phyloP scores from a whole-genome alignment of 176 grass and related monocot genomes.

The Oryza glaberrima region DNA sequence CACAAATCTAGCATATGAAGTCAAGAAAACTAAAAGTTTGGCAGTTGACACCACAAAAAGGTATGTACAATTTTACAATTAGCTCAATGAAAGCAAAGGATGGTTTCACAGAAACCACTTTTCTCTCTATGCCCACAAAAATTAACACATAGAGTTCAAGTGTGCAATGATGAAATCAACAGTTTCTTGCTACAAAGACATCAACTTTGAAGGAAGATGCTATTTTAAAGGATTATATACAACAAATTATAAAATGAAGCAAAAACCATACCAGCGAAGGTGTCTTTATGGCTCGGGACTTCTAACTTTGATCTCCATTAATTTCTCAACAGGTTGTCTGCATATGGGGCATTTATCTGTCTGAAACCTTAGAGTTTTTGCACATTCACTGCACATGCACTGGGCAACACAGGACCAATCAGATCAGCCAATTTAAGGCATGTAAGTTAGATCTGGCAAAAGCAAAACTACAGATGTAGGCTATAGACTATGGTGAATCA shows the following conservation, averaged over 20 bases:
- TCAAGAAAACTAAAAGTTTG: neutral
- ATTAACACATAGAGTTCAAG: constrained; percentile 1
- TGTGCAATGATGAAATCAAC: neutral
- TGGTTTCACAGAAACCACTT: constrained; percentile 19
- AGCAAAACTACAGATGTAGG: constrained; percentile 9
- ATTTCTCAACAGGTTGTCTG: constrained; percentile 81
- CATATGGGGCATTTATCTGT: constrained; percentile 99
- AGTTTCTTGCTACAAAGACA: constrained; percentile 7
- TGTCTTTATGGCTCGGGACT: constrained; percentile 44
- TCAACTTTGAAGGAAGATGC: constrained; percentile 7
- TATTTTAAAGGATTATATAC: constrained; percentile 26
- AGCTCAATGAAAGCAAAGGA: neutral
- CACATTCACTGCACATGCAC: constrained; percentile 98
- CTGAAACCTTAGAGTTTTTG: constrained; percentile 80
- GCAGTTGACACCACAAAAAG: neutral
- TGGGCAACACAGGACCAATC: constrained; percentile 52
- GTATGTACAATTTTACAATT: neutral
- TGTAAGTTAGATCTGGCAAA: constrained; percentile 32
- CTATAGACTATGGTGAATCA: neutral
- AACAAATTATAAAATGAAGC: constrained; percentile 21
- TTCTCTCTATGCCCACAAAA: constrained; percentile 11
- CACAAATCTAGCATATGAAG: neutral
- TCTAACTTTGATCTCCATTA: constrained; percentile 86
- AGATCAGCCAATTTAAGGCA: constrained; percentile 41
- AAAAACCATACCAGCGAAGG: constrained; percentile 38